Evolutionary conservation across 345 rosid genomes (phyloP).

Genomic region (Lagerstroemia speciosa): DNA sequence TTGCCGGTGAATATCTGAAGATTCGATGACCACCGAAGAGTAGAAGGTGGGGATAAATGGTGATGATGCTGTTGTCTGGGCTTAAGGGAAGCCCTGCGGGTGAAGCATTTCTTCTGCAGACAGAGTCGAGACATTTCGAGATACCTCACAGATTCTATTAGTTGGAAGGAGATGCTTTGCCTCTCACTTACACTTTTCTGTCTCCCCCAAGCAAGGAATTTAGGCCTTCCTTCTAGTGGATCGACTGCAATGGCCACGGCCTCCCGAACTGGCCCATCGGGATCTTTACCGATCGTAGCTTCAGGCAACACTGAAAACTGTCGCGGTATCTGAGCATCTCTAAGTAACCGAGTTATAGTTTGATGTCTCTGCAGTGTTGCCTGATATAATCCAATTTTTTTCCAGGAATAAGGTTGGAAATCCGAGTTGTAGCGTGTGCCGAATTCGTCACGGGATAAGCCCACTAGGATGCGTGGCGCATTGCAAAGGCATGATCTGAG

Average conservation of each 20-base stretch:
- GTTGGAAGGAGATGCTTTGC: constrained; percentile 4
- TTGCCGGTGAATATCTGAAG: neutral
- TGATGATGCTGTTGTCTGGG: constrained; percentile 5
- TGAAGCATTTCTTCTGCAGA: constrained; percentile 10
- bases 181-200: neutral
- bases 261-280: neutral
- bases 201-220: constrained; percentile 4
- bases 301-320: neutral
- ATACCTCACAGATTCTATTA: neutral
- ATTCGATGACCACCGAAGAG: neutral
- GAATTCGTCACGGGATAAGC: too few relatives aligned
- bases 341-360: too few relatives aligned
- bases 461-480: too few relatives aligned
- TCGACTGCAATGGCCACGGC: neutral
- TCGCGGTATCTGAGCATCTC: too few relatives aligned
- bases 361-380: too few relatives aligned
- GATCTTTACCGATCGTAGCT: neutral
- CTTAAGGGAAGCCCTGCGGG: constrained; percentile 4
- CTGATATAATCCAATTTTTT: too few relatives aligned
- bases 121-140: constrained; percentile 10
- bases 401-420: too few relatives aligned
- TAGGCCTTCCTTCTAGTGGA: neutral
- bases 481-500: too few relatives aligned
- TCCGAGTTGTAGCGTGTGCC: too few relatives aligned
- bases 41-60: neutral